Evolutionary conservation across 2,329 filamentous ascomycete species (phyloP), one percentile per base, ranked within the genome.

Genomic region (Microcyclosporella mali): DNA sequence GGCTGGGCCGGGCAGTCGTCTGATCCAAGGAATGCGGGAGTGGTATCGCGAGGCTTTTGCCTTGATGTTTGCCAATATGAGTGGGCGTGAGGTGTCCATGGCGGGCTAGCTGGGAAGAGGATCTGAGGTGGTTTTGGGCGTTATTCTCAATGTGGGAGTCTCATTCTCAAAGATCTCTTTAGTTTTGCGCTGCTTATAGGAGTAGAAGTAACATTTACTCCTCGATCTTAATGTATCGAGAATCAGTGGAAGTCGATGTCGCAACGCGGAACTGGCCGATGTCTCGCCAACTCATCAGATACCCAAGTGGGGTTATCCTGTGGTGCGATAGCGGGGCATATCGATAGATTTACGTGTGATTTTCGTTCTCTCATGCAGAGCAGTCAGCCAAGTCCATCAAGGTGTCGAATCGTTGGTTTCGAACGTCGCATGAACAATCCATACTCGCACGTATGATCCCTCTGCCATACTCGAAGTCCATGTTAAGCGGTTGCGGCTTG

Each of bases 1-100:
- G 0, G 74, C 77, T 1, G 70, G 62, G 3, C 79, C 70, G 1
- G 78, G 79, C 3, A 82, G 67, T 43, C 70, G 74, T 25, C 71
- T 67, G 10, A 82, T 59, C 7, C 73, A 74, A 0, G 78, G 78
- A 17, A 77, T 65, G 3, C 70, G 68, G 36, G 66, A 57, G 57
- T 79, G 77, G 37, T 71, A 74, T 27, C 45, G 30, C 7, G 44
- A 45, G 27, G 60, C 60, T 40, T 52, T 50, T 10, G 18, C 39
- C 30, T 49, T 50, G 6, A 56, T 33, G 19, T 47, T 53, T 11
- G 33, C 33, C 9, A 53, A 41, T 14, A 53, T 35, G 8, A 47
- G 43, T 25, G 33, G 37, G 2, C 41, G 35, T 14, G 43, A 38
- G 17, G 33, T 14, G 16, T 52, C 49, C 47, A 49, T 51, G 14